phyloP scores from a whole-genome alignment of 2,329 filamentous ascomycete species.

The Fusarium paranaense region DNA sequence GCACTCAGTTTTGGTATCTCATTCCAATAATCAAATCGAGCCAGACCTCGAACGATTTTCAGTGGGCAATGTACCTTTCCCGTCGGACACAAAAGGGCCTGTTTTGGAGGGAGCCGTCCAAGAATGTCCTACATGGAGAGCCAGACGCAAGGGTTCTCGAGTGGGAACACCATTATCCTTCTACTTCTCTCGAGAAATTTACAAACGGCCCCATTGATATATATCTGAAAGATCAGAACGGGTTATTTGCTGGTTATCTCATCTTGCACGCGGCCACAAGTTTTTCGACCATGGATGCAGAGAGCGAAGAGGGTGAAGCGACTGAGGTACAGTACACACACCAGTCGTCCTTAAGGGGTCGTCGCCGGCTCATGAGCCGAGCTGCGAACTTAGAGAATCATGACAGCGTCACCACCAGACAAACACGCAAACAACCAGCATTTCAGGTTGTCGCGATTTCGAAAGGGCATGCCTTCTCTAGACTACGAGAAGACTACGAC shows the following conservation, averaged over 20 bases:
- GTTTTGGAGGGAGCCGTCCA: neutral
- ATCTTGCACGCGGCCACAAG: neutral
- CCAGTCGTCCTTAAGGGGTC: neutral
- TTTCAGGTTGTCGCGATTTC: neutral
- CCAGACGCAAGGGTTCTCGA: neutral
- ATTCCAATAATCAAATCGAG: neutral
- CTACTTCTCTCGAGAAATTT: neutral
- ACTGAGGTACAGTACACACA: neutral
- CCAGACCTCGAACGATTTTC: neutral
- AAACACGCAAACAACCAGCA: neutral
- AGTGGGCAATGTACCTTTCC: neutral
- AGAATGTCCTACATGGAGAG: neutral
- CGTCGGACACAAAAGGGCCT: neutral
- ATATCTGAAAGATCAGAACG: neutral
- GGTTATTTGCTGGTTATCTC: neutral
- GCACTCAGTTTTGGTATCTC: neutral
- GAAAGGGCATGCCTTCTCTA: neutral
- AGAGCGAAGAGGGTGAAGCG: accelerated
- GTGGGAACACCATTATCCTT: neutral
- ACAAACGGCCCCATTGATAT: neutral
- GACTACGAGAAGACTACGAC: neutral
- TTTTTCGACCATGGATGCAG: neutral
- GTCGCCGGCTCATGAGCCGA: neutral
- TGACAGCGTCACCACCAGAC: neutral
- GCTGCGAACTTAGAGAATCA: neutral